These are phyloP conservation scores for Mrakia frigida DNA, from an alignment of 768 basidiomycete species.

Conservation along the genomic window DNA sequence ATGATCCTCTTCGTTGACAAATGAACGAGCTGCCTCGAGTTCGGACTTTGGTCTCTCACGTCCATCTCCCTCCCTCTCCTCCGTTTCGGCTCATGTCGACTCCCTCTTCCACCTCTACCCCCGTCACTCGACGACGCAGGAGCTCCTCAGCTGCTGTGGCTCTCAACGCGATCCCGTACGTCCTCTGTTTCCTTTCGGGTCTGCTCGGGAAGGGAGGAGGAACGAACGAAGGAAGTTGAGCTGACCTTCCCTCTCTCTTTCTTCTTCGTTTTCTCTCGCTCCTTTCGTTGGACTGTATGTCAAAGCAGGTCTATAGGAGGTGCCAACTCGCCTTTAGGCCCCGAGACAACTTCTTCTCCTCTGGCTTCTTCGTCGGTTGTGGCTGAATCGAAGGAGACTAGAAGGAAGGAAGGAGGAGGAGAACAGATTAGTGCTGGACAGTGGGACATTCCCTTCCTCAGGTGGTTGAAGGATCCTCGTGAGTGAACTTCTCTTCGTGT, in stretches of 20 bases:
- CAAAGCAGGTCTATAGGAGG: neutral
- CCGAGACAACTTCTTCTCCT: neutral
- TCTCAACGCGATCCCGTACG: neutral
- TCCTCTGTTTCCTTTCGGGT: neutral
- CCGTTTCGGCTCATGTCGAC: neutral
- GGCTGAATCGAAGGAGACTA: neutral
- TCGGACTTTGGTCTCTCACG: neutral
- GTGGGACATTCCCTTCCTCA: neutral
- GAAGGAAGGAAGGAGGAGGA: neutral
- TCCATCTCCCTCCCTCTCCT: neutral
- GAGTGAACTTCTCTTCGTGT: neutral
- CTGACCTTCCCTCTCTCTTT: conserved; percentile 8
- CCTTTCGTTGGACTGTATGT: neutral
- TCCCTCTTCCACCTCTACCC: neutral
- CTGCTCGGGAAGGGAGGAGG: neutral
- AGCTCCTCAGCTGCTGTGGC: neutral
- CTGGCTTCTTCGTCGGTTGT: neutral
- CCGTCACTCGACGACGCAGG: neutral
- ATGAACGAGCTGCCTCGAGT: too few relatives aligned
- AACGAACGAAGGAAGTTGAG: neutral
- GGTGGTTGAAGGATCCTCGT: conserved; percentile 5
- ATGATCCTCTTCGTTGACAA: too few relatives aligned
- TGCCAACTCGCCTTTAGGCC: neutral
- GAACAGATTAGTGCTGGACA: neutral
- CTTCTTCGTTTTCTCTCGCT: neutral